Evolutionary conservation across 225 moss, liverwort and hornwort genomes (phyloP), one percentile per base, ranked within the genome.

Genomic region (Anthoceros angustus): DNA sequence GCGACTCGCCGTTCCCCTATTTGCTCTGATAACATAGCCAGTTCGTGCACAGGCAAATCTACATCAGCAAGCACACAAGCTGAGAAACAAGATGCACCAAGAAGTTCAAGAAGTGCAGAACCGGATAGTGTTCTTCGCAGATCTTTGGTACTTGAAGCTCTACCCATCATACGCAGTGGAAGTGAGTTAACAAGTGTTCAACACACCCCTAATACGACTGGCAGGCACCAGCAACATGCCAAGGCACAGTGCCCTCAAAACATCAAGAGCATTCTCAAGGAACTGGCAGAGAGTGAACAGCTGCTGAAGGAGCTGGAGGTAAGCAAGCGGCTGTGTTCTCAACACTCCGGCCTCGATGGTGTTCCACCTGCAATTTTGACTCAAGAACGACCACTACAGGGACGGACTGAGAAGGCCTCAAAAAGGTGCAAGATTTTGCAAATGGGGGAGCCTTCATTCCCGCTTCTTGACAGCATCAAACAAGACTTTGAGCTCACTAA

Each of bases 1-100:
- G 4, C 32, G n/a, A n/a, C 23, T 18, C 32, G 43, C 8, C 32
- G 24, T 69, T 5, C 39, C 21, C 3, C 9, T 41, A 40, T 9
- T 20, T 14, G 40, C 12, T 9, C 14, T 55, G 55, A 20, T 55
- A 15, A 25, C 6, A 32, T 10, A 5, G 43, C 25, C 15, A 62
- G 61, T 41, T 2, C 40, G 0, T 25, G 48, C 43, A 10, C 42
- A 74, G 74, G 26, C 62, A 66, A 61, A 70, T 67, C 73, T 77
- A 23, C 40, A 70, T 10, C 70, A 77, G 67, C 67, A 77, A 73
- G 39, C 70, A 18, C 66, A 77, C 40, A 69, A 40, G 25, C 63
- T 77, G 70, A 70, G 72, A 61, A 20, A 40, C 14, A 73, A 73
- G 24, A 20, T 73, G 73, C 63, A 73, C 23, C 66, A 63, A 66